Evolutionary conservation across 192 early-diverging fungal genomes (phyloP), one percentile per base, ranked within the genome.

Genomic region (Diversispora epigaea): DNA sequence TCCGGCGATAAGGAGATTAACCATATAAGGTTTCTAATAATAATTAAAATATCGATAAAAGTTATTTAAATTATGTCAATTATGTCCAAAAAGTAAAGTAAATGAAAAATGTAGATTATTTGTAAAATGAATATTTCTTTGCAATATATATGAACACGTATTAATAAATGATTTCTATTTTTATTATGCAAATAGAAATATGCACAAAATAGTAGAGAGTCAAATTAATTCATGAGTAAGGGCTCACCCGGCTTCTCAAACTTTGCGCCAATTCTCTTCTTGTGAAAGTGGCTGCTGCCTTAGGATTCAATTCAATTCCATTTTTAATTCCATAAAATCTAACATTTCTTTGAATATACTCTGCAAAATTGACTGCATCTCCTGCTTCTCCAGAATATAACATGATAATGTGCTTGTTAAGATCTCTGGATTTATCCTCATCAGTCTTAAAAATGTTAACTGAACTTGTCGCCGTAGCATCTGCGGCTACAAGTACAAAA

Each of bases 321-420:
- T 97, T 93, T 61, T 90, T 88, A 75, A 98, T 93, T 64, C 91
- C 91, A 79, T 95, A 94, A 17, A 99, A 87, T 81, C 91, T 89
- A 68, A 95, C 87, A 77, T 97, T 99, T 71, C 91, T 85, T 79
- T 96, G 93, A 75, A 99, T 92, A 82, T 94, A 99, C 84, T 99
- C 97, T 43, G 94, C 90, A 86, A 97, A 99, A 75, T 95, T 90
- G 32, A 91, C 90, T 6, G 93, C 93, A 78, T 99, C 97, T 62
- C 95, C 95, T 5, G 93, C 84, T 82, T 95, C 96, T 70, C 97
- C 97, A 43, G 91, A 84, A 74, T 91, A 96, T 46, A 95, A 76
- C 89, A 99, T 87, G 11, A 96, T 72, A 5, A 90, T 92, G 76
- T 95, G 88, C 67, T 89, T 82, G 82, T 91, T 94, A 61, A 99